Percentiles rank a stretch among this genome's conserved stretches.
phyloP scores from a whole-genome alignment of 73 alveolate genomes.

The Tetrahymena borealis region DNA sequence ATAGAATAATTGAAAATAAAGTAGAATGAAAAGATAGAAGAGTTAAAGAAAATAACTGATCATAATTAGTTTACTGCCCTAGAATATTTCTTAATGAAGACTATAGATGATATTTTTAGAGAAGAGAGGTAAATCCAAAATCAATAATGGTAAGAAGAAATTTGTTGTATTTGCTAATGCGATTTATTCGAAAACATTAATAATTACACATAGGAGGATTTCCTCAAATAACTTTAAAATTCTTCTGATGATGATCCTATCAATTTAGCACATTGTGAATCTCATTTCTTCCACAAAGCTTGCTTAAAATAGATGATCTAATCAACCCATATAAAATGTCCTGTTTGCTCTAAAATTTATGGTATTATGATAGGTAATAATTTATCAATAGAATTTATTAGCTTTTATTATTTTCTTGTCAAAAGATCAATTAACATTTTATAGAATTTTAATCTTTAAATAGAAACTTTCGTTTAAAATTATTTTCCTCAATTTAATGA shows the following conservation, averaged over 20 bases:
- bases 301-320: not conserved
- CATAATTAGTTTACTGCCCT: not conserved
- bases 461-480: no score
- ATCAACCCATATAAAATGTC: slow-evolving; percentile 31
- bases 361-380: slow-evolving; percentile 47
- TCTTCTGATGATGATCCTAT: not conserved
- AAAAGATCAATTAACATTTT: no score
- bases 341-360: slow-evolving; percentile 56
- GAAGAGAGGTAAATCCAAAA: not conserved
- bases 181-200: not conserved
- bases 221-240: not conserved
- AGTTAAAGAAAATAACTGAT: not conserved
- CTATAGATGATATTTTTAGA: not conserved
- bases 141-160: not conserved
- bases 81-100: not conserved
- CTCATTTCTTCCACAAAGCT: not conserved
- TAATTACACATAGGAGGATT: not conserved
- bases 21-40: not conserved
- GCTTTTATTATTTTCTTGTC: no score
- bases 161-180: not conserved
- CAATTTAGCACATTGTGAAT: not conserved
- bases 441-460: no score
- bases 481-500: no score
- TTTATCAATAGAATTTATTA: no score
- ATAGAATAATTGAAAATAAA: not conserved